Evolutionary conservation across 163 green algal genomes (phyloP).

Genomic region (Coccomyxa subellipsoidea): DNA sequence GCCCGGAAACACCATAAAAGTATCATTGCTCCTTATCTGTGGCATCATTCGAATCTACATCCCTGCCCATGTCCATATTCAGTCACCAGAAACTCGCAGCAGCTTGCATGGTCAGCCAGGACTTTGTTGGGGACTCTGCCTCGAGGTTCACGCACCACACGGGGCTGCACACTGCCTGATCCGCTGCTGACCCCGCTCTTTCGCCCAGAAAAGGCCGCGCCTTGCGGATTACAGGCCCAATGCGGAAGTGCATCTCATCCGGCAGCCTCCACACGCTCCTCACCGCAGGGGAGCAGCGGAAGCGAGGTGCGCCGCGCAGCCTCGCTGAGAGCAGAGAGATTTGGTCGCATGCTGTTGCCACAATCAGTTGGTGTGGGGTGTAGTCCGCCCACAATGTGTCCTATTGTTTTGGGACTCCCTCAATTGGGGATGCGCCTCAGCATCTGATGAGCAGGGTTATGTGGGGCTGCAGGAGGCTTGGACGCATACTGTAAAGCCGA

Average conservation of each 20-base stretch:
- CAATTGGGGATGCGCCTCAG: background rate
- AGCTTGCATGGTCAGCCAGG: too few species aligned
- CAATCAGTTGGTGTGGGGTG: too few species aligned
- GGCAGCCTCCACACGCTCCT: background rate
- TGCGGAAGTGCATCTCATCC: background rate
- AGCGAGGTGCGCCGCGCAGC: background rate
- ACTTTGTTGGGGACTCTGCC: background rate
- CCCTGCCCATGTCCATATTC: too few species aligned
- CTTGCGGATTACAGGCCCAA: background rate
- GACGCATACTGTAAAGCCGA: background rate
- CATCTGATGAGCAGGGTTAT: background rate
- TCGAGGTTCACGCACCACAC: background rate
- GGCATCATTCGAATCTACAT: too few species aligned
- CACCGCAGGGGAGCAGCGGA: background rate
- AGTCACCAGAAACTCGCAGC: too few species aligned
- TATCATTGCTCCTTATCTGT: too few species aligned
- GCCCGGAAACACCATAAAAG: too few species aligned
- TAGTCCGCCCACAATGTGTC: too few species aligned
- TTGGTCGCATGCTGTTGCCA: too few species aligned
- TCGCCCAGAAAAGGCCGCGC: background rate
- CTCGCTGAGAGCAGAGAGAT: too few species aligned
- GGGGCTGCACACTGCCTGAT: too few species aligned
- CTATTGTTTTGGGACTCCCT: too few species aligned
- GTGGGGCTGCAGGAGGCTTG: background rate
- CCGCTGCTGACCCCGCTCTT: background rate